A percentile compares a stretch with the other conserved stretches of the same genome.
Conservation (phyloP, 805 yeast genomes). For the Danielia reshetovae region DNA sequence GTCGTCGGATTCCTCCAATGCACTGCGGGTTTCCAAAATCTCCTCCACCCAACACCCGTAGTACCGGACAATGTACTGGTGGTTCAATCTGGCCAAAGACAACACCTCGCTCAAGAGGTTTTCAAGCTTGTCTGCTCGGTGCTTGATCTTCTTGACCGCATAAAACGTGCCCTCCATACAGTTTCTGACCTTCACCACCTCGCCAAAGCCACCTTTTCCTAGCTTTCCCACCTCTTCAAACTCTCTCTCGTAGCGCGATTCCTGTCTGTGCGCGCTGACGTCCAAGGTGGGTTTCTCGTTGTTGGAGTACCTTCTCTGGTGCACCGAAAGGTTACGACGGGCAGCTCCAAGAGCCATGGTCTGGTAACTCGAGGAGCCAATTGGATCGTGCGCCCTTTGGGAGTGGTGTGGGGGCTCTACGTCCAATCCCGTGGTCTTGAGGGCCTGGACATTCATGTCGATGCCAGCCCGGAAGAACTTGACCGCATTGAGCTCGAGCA, state of each 20-base stretch:
- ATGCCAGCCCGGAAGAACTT: slow-evolving; percentile 73
- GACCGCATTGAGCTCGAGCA: slow-evolving; percentile 79
- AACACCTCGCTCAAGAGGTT: slow-evolving; percentile 86
- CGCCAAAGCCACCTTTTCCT: slow-evolving; percentile 97
- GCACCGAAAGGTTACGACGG: slow-evolving; percentile 5
- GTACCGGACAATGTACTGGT: slow-evolving; percentile 93
- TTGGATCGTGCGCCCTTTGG: slow-evolving; percentile 3
- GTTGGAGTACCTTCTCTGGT: slow-evolving; percentile 23
- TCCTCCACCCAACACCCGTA: slow-evolving; percentile 98
- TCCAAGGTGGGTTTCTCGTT: neutral
- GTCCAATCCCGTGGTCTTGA: neutral
- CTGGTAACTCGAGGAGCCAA: slow-evolving; percentile 12
- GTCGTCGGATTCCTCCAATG: slow-evolving; percentile 12
- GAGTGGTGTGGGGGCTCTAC: neutral
- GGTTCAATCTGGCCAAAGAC: slow-evolving; percentile 85
- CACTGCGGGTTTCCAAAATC: slow-evolving; percentile 32
- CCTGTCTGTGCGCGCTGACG: neutral
- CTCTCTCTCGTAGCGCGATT: slow-evolving; percentile 73
- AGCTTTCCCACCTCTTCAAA: slow-evolving; percentile 90
- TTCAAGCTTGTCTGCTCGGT: slow-evolving; percentile 73
- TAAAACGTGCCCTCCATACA: slow-evolving; percentile 91
- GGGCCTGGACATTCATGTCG: slow-evolving; percentile 2
- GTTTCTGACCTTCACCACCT: slow-evolving; percentile 95
- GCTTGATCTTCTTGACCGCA: slow-evolving; percentile 89
- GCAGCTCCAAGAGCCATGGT: slow-evolving; percentile 10